A percentile compares a stretch with the other conserved stretches of the same genome.
phyloP scores from a whole-genome alignment of 2,329 filamentous ascomycete genomes.

The Alternaria infectoria region DNA sequence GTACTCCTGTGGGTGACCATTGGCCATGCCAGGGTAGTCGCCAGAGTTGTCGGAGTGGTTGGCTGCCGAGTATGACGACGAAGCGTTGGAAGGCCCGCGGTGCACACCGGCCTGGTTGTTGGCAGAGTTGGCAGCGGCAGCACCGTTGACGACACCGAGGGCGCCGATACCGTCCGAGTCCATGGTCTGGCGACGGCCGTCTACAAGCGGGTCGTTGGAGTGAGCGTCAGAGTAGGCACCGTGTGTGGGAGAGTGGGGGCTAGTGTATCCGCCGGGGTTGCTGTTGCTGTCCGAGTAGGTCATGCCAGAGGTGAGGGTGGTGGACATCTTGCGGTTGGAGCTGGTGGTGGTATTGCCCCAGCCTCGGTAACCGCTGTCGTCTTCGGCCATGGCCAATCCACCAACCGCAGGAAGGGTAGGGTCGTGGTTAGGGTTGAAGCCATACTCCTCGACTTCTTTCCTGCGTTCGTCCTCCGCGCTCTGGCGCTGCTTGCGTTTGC shows the following conservation, averaged over 20 bases:
- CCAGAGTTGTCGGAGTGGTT: constrained; percentile 71
- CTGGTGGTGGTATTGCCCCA: constrained; percentile 87
- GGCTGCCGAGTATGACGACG: constrained; percentile 88
- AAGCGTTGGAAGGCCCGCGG: constrained; percentile 92
- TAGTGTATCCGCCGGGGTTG: constrained; percentile 59
- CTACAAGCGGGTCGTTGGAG: constrained; percentile 70
- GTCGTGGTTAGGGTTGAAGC: constrained; percentile 97
- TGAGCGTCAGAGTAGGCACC: constrained; percentile 70
- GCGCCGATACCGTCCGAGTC: constrained; percentile 84
- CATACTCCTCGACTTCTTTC: constrained; percentile 97
- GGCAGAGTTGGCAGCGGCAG: constrained; percentile 63
- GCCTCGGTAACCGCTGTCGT: constrained; percentile 82
- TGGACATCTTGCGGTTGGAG: constrained; percentile 77
- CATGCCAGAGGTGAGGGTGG: constrained; percentile 80
- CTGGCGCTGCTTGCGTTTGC: constrained; percentile 84
- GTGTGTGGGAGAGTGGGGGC: constrained; percentile 67
- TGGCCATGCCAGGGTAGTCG: constrained; percentile 57
- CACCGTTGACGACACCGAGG: constrained; percentile 62
- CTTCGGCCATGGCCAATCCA: constrained; percentile 72
- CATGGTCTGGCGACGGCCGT: constrained; percentile 55
- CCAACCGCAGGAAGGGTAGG: constrained; percentile 72
- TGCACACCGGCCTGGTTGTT: constrained; percentile 73
- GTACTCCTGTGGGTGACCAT: constrained; percentile 56
- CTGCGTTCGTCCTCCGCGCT: constrained; percentile 84
- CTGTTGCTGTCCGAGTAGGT: constrained; percentile 73